Evolutionary conservation across 163 green algal species (phyloP).

Genomic region (Prototheca wickerhamii): DNA sequence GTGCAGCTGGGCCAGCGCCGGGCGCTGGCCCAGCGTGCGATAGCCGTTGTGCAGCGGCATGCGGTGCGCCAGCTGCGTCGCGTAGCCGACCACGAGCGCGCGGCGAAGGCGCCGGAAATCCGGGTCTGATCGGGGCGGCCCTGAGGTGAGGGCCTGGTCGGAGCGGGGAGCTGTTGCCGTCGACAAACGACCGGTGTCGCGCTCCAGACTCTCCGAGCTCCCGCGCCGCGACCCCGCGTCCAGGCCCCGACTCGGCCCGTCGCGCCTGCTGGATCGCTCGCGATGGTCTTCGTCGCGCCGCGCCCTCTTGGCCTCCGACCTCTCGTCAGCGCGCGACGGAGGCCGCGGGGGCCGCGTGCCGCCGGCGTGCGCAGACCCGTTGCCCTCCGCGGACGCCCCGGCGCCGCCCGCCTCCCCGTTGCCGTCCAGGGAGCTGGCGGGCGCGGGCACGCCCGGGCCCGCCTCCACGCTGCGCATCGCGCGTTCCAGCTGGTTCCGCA

Average conservation of each 20-base stretch:
- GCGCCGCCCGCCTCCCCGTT: conserved; percentile 51
- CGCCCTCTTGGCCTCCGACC: background rate
- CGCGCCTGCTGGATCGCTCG: too few relatives aligned
- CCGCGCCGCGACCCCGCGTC: too few relatives aligned
- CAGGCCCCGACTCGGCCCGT: too few relatives aligned
- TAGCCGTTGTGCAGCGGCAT: conserved; percentile 86
- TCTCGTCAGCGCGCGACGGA: background rate
- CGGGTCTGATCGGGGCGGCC: too few relatives aligned
- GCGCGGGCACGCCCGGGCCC: background rate
- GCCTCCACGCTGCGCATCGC: conserved; percentile 12
- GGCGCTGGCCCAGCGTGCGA: conserved; percentile 50
- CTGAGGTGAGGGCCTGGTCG: too few relatives aligned
- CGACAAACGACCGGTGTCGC: too few relatives aligned
- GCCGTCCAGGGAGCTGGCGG: too few relatives aligned
- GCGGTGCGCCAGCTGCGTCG: conserved; percentile 67
- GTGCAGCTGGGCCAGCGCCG: conserved; percentile 52
- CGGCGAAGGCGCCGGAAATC: background rate
- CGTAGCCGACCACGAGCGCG: conserved; percentile 53
- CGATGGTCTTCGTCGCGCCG: background rate
- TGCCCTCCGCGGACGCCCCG: background rate
- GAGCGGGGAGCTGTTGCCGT: too few relatives aligned
- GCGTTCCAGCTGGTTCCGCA: conserved; percentile 71
- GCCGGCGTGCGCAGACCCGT: background rate
- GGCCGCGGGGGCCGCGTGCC: too few relatives aligned
- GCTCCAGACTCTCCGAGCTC: too few relatives aligned